Percentiles rank a stretch among this genome's conserved stretches.
These are phyloP conservation scores for Botrytis hyacinthi DNA, from an alignment of 2,329 filamentous ascomycete species.

Conservation along the genomic window DNA sequence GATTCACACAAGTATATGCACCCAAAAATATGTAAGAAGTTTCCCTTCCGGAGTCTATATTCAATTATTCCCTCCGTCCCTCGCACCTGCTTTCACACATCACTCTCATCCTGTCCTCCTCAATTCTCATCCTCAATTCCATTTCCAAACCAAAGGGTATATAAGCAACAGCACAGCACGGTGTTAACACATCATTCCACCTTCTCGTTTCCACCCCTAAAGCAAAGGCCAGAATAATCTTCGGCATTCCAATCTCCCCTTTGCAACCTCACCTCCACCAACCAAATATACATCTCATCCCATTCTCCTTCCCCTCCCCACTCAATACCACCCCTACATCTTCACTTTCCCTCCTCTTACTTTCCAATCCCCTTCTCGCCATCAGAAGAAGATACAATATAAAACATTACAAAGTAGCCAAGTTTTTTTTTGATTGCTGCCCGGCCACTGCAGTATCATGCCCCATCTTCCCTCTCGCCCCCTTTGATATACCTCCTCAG, in stretches of 20 bases:
- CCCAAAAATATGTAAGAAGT: background rate
- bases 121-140: background rate
- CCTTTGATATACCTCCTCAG: background rate
- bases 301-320: background rate
- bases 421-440: background rate
- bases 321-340: background rate
- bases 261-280: constrained; percentile 2
- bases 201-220: background rate
- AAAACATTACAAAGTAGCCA: constrained; percentile 16
- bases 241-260: background rate
- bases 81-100: background rate
- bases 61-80: constrained; percentile 9
- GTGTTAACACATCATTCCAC: background rate
- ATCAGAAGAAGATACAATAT: constrained; percentile 11
- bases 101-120: background rate
- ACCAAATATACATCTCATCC: constrained; percentile 3
- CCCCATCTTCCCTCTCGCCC: background rate
- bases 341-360: background rate
- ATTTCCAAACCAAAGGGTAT: constrained; percentile 20
- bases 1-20: background rate
- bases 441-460: background rate
- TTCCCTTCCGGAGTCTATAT: constrained; percentile 21
- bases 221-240: background rate
- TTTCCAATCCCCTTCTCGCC: background rate
- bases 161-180: constrained; percentile 19